Conservation (phyloP, 805 yeast genomes). For the Metschnikowia koreensis region DNA sequence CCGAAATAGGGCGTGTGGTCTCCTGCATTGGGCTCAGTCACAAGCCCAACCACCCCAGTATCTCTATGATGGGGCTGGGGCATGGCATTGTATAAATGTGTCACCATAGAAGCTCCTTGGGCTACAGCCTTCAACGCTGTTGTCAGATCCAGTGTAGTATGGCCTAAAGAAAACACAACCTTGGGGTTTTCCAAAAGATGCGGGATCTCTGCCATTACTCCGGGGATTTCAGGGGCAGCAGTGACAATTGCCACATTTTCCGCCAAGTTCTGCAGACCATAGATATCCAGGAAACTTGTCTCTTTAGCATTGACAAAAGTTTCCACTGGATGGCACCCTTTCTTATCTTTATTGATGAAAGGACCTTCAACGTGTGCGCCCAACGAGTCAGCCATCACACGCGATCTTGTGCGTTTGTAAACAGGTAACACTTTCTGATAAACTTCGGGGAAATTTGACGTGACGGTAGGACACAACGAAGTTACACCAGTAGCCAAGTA, state of each 20-base stretch:
- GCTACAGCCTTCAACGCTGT: slow-evolving; percentile 44
- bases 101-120: slow-evolving; percentile 57
- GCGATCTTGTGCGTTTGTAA: slow-evolving; percentile 33
- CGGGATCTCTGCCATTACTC: slow-evolving; percentile 44
- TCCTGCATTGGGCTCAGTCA: slow-evolving; percentile 27
- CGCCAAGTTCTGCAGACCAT: slow-evolving; percentile 36
- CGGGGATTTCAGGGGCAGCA: slow-evolving; percentile 52
- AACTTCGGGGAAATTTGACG: slow-evolving; percentile 49
- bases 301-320: slow-evolving; percentile 39
- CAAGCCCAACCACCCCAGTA: slow-evolving; percentile 54
- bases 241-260: slow-evolving; percentile 44
- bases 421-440: slow-evolving; percentile 48
- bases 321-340: slow-evolving; percentile 51
- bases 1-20: slow-evolving; percentile 48
- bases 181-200: slow-evolving; percentile 27
- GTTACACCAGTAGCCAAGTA: slow-evolving; percentile 54
- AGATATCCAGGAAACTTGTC: slow-evolving; percentile 30
- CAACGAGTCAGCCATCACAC: slow-evolving; percentile 41
- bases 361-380: slow-evolving; percentile 67
- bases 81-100: slow-evolving; percentile 64
- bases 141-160: slow-evolving; percentile 41
- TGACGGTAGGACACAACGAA: slow-evolving; percentile 54
- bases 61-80: slow-evolving; percentile 59
- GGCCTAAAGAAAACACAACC: slow-evolving; percentile 47
- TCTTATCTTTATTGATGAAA: slow-evolving; percentile 46